Evolutionary conservation across 768 basidiomycete species (phyloP).

Genomic region (Gymnopilus junonius): DNA sequence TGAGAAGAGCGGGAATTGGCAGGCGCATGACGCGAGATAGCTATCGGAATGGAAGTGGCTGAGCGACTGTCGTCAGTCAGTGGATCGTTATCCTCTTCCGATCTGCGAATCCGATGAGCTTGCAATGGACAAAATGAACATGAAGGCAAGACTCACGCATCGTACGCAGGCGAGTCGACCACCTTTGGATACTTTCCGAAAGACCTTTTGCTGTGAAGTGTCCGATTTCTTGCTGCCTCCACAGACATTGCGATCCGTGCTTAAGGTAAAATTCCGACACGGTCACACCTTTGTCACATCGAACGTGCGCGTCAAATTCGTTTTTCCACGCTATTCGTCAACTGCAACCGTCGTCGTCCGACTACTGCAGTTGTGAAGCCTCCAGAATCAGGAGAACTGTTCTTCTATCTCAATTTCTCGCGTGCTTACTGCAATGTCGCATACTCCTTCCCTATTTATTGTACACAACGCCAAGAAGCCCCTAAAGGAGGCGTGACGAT

Average conservation of each 20-base stretch:
- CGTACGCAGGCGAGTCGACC: constrained; percentile 76
- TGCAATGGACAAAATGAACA: background rate
- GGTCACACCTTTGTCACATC: constrained; percentile 12
- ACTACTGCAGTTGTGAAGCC: too few species aligned
- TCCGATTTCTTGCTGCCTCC: constrained; percentile 35
- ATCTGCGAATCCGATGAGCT: constrained; percentile 46
- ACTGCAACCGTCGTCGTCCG: too few species aligned
- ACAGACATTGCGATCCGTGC: constrained; percentile 26
- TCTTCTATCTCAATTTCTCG: too few species aligned
- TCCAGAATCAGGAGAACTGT: too few species aligned
- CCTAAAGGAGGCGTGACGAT: too few species aligned
- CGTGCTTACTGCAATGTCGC: too few species aligned
- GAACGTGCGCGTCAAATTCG: constrained; percentile 9
- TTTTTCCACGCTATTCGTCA: constrained; percentile 11
- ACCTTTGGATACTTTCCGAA: constrained; percentile 69
- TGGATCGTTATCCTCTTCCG: constrained; percentile 89
- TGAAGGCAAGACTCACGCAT: constrained; percentile 52
- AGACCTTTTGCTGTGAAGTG: constrained; percentile 63
- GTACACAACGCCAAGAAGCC: too few species aligned
- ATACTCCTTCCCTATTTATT: too few species aligned
- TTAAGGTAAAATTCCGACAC: background rate
- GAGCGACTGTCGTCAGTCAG: constrained; percentile 76
- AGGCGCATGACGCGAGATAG: constrained; percentile 30
- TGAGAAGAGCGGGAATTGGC: constrained; percentile 31
- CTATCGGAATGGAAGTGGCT: constrained; percentile 49